A percentile compares a stretch with the other conserved stretches of the same genome.
These are phyloP conservation scores for Nannochloropsis salina DNA, from an alignment of 108 stramenopile species.

Conservation along the genomic window DNA sequence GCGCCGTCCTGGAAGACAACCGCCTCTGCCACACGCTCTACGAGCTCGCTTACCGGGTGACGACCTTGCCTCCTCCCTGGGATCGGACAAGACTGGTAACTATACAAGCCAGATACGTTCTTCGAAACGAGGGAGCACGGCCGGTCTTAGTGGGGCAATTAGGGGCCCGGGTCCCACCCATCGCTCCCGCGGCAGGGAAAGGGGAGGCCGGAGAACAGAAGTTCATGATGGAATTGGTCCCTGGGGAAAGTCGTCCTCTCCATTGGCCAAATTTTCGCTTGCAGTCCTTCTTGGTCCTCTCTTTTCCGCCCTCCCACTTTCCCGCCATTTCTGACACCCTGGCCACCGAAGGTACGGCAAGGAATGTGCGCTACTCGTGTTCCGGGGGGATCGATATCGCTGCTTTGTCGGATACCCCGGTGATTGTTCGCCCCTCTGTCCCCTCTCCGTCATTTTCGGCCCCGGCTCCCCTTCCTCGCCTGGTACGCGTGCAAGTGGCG, in stretches of 20 bases:
- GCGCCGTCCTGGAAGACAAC: neutral
- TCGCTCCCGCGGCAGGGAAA: neutral
- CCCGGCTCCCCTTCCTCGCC: neutral
- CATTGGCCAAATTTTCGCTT: constrained; percentile 10
- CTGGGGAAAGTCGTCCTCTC: neutral
- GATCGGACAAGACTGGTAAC: constrained; percentile 44
- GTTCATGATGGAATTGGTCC: neutral
- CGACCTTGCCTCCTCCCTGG: constrained; percentile 39
- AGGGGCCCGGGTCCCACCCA: neutral
- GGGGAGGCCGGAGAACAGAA: neutral
- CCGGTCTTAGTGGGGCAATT: neutral
- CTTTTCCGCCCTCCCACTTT: neutral
- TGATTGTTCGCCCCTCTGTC: neutral
- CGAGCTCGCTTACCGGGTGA: constrained; percentile 39
- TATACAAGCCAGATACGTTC: neutral
- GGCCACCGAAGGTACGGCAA: neutral
- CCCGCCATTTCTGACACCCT: neutral
- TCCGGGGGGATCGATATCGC: neutral
- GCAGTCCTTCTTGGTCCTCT: neutral
- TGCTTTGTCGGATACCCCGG: neutral
- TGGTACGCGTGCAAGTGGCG: constrained; percentile 1
- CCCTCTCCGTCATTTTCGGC: neutral
- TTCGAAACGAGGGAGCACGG: neutral
- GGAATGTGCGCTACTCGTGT: neutral
- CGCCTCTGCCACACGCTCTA: constrained; percentile 25